These are phyloP conservation scores for Neofusicoccum parvum DNA, from an alignment of 2,329 filamentous ascomycete species.

Conservation along the genomic window DNA sequence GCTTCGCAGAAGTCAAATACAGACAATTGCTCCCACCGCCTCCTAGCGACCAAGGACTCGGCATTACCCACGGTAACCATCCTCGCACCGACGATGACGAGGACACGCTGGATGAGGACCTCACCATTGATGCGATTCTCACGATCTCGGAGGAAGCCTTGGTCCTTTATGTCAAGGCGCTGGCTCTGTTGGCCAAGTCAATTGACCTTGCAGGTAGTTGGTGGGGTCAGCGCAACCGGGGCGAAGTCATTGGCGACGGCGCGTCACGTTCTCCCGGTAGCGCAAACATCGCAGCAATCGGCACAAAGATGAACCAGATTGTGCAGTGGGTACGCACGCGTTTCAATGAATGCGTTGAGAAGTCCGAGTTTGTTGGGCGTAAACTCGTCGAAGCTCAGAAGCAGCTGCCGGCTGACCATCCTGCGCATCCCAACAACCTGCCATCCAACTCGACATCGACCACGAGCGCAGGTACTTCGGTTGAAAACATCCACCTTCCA, in stretches of 20 bases:
- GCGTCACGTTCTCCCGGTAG: constrained; percentile 30
- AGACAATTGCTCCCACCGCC: constrained; percentile 91
- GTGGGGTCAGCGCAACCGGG: constrained; percentile 81
- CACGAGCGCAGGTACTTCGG: constrained; percentile 60
- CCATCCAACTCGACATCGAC: constrained; percentile 60
- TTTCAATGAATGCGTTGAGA: constrained; percentile 97
- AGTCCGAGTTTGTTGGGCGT: constrained; percentile 89
- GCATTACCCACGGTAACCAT: constrained; percentile 47
- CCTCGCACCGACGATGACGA: constrained; percentile 53
- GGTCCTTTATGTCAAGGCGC: constrained; percentile 92
- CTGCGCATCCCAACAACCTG: constrained; percentile 81
- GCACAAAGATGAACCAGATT: constrained; percentile 81
- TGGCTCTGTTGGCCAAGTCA: constrained; percentile 85
- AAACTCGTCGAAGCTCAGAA: constrained; percentile 86
- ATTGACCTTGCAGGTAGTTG: constrained; percentile 94
- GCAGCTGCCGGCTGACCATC: constrained; percentile 79
- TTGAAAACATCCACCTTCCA: constrained; percentile 80
- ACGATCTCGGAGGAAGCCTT: constrained; percentile 90
- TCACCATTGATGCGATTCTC: constrained; percentile 84
- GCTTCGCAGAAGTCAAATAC: constrained; percentile 98
- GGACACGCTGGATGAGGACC: constrained; percentile 69
- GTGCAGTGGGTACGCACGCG: constrained; percentile 93
- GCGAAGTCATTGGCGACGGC: constrained; percentile 55
- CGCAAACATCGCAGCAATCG: constrained; percentile 47
- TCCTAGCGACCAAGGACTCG: constrained; percentile 72